Base-by-base conservation (phyloP, 805 yeast species). In the Metschnikowia bowlesiae region DNA sequence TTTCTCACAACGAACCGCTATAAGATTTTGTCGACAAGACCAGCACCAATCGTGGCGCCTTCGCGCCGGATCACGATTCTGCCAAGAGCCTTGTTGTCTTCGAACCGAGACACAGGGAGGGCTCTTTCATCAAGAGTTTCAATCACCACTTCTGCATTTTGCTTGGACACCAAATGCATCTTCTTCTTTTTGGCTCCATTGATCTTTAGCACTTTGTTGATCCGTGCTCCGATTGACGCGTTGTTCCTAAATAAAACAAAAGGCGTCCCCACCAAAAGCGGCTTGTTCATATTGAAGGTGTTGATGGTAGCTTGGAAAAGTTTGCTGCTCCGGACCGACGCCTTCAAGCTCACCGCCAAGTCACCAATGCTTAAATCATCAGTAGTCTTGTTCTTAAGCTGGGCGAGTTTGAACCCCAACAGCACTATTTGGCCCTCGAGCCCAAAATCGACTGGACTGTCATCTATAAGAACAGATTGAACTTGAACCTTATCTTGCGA, bases 211-310 rank as follows among this genome's bases (percentile, higher is more conserved):
- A 58, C 75, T 52, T 77, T 77, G 39, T 74, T 61, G 18, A 90
- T 69, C 54, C 83, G 78, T 4, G 89, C 89, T 1, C 94, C 88
- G 39, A 81, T 80, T 39, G 84, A 82, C 28, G 82, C 76, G 50
- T 88, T 83, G 54, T 91, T 90, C 53, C 91, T 77, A 67, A 90
- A 89, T 47, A 89, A 65, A 38, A 89, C 79, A 55, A 89, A 76
- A 38, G 91, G 85, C 0, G 95, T 77, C 7, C 97, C 97, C 11
- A 85, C 83, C 38, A 90, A 69, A 42, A 90, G 67, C 0, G 97
- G 97, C 55, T 87, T 76, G 34, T 75, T 75, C 59, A 83, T 63
- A 52, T 73, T 67, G 57, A 73, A 74, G 44, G 73, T 62, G 48
- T 57, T 66, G 40, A 73, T 47, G 5, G 59, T 47, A 18, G 66